A percentile compares a stretch with the other conserved stretches of the same genome.
These are phyloP conservation scores for Hygrophila difformis DNA, from an alignment of 257 asterid species.

Conservation along the genomic window DNA sequence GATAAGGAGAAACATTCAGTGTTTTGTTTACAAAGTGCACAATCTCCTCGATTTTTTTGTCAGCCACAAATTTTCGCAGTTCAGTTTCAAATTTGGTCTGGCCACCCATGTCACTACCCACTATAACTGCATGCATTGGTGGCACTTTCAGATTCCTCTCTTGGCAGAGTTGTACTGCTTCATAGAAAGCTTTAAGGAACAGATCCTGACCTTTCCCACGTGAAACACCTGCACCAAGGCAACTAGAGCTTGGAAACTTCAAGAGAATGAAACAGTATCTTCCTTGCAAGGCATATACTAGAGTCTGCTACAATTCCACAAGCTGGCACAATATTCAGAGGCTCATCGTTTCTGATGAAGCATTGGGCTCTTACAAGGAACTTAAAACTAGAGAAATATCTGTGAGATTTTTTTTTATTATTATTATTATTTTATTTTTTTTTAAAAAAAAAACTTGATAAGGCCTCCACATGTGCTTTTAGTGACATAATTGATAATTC, in stretches of 20 bases:
- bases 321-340: too few species aligned
- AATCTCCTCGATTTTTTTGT: constrained; percentile 50
- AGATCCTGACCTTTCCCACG: constrained; percentile 98
- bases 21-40: constrained; percentile 93
- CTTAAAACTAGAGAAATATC: too few species aligned
- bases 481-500: too few species aligned
- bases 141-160: constrained; percentile 63
- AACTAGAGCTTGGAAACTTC: constrained; percentile 15
- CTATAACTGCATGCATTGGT: constrained; percentile 65
- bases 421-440: too few species aligned
- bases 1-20: constrained; percentile 79
- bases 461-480: too few species aligned
- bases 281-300: too few species aligned
- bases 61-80: constrained; percentile 59
- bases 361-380: too few species aligned
- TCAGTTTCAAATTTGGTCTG: constrained; percentile 84
- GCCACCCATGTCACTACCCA: constrained; percentile 83
- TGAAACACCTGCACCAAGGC: constrained; percentile 68
- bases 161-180: constrained; percentile 59
- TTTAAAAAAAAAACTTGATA: too few species aligned
- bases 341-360: too few species aligned
- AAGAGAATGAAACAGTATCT: too few species aligned
- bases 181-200: constrained; percentile 68
- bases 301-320: too few species aligned
- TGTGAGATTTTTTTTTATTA: too few species aligned